Conservation (phyloP, 805 yeast species). For the Ogataea sp. region DNA sequence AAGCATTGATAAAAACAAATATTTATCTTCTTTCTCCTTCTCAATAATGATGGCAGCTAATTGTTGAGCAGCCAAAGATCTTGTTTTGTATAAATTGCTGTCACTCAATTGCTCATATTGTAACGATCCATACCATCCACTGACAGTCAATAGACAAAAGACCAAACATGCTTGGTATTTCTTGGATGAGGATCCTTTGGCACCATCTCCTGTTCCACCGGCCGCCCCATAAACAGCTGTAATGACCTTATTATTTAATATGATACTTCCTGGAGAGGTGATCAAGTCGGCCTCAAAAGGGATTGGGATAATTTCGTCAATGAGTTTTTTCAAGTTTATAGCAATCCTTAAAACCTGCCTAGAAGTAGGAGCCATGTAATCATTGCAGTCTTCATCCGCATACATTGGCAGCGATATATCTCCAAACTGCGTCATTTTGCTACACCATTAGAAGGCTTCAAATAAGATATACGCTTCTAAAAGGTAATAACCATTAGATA, state of each 20-base stretch:
- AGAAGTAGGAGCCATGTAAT: conserved; percentile 42
- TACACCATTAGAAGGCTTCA: no score
- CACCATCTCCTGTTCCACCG: conserved; percentile 65
- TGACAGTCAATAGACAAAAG: conserved; percentile 67
- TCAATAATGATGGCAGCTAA: conserved; percentile 69
- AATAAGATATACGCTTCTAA: no score
- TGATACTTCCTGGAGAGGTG: conserved; percentile 46
- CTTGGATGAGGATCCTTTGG: conserved; percentile 42
- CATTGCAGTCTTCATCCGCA: conserved; percentile 24
- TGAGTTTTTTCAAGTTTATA: conserved; percentile 60
- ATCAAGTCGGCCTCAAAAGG: conserved; percentile 45
- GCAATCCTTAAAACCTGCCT: conserved; percentile 65
- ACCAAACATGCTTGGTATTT: conserved; percentile 63
- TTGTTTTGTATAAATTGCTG: conserved; percentile 48
- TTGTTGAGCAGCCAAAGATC: conserved; percentile 66
- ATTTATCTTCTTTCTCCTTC: conserved; percentile 45
- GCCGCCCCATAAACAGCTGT: conserved; percentile 63
- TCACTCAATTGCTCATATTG: conserved; percentile 56
- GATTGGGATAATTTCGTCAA: conserved; percentile 66
- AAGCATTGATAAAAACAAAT: conserved; percentile 65
- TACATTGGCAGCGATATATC: conserved; percentile 15
- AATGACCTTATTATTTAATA: conserved; percentile 52
- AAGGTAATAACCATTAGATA: no score
- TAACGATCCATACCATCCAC: conserved; percentile 67
- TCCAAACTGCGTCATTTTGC: conserved; percentile 4